Evolutionary conservation across 2,329 filamentous ascomycete genomes (phyloP).

Genomic region (Exophiala oligosperma): DNA sequence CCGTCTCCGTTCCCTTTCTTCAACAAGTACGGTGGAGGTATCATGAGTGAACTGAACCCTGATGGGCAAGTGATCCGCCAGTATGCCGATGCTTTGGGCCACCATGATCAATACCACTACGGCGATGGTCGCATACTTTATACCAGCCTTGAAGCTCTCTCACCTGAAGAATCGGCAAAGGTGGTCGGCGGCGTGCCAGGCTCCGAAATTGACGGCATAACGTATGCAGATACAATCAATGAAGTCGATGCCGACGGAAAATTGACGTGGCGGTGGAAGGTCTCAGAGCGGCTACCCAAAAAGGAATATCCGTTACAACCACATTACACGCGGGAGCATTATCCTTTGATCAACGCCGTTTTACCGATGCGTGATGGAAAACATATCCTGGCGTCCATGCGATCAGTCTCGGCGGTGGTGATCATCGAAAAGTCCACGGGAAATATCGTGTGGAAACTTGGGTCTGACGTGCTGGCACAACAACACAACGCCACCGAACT

Average conservation of each 20-base stretch:
- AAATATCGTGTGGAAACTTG: slow-evolving; percentile 45
- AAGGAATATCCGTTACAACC: slow-evolving; percentile 43
- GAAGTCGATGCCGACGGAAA: slow-evolving; percentile 41
- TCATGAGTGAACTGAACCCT: slow-evolving; percentile 46
- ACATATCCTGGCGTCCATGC: slow-evolving; percentile 43
- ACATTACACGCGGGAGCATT: slow-evolving; percentile 45
- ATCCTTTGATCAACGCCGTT: slow-evolving; percentile 48
- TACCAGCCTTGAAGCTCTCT: slow-evolving; percentile 44
- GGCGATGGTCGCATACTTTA: slow-evolving; percentile 46
- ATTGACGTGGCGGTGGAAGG: slow-evolving; percentile 46
- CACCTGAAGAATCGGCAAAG: slow-evolving; percentile 35
- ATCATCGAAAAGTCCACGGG: slow-evolving; percentile 44
- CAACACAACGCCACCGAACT: slow-evolving; percentile 48
- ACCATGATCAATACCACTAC: slow-evolving; percentile 50
- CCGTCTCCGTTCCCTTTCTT: slow-evolving; percentile 43
- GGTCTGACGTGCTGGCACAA: slow-evolving; percentile 42
- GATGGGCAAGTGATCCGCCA: slow-evolving; percentile 42
- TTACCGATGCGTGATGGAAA: slow-evolving; percentile 41
- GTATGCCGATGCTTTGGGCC: slow-evolving; percentile 43
- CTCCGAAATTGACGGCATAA: slow-evolving; percentile 39
- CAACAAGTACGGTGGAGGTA: slow-evolving; percentile 48
- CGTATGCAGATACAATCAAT: slow-evolving; percentile 47
- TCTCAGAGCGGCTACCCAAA: slow-evolving; percentile 42
- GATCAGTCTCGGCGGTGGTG: slow-evolving; percentile 45
- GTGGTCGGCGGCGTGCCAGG: slow-evolving; percentile 45